phyloP scores from a whole-genome alignment of 1,284 basidiomycete species.

The Pisolithus thermaeus region DNA sequence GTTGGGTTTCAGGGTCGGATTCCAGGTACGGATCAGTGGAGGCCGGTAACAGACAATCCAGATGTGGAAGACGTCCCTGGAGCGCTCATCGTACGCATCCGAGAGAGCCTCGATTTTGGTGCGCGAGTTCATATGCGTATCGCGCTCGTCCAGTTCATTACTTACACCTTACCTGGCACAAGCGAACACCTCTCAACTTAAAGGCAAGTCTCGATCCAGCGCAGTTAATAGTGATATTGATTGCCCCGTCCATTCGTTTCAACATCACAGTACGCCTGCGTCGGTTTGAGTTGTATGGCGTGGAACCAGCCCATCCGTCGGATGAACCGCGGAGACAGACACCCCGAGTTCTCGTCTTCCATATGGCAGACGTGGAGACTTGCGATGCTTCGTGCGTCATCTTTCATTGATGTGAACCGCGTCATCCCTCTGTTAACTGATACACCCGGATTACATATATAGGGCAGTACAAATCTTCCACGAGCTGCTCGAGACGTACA shows the following conservation, averaged over 20 bases:
- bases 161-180: slow-evolving; percentile 1
- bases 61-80: slow-evolving; percentile 65
- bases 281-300: slow-evolving; percentile 76
- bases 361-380: slow-evolving; percentile 81
- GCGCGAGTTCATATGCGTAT: slow-evolving; percentile 9
- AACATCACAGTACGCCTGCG: slow-evolving; percentile 61
- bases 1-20: slow-evolving; percentile 46
- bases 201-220: slow-evolving; percentile 27
- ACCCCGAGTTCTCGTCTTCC: slow-evolving; percentile 79
- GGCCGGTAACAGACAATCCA: slow-evolving; percentile 57
- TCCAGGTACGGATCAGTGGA: slow-evolving; percentile 63
- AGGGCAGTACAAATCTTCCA: slow-evolving; percentile 83
- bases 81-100: slow-evolving; percentile 62
- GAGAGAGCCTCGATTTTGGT: slow-evolving; percentile 71
- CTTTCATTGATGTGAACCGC: slow-evolving; percentile 9
- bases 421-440: slow-evolving; percentile 3
- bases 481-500: slow-evolving; percentile 76
- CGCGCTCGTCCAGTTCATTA: not conserved
- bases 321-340: slow-evolving; percentile 75
- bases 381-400: slow-evolving; percentile 76
- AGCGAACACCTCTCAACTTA: slow-evolving; percentile 90
- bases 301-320: slow-evolving; percentile 75
- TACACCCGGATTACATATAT: not conserved
- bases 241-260: not conserved
- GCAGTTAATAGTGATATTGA: slow-evolving; percentile 14